Evolutionary conservation across 2,329 filamentous ascomycete genomes (phyloP).

Genomic region (Daldinia sp.): DNA sequence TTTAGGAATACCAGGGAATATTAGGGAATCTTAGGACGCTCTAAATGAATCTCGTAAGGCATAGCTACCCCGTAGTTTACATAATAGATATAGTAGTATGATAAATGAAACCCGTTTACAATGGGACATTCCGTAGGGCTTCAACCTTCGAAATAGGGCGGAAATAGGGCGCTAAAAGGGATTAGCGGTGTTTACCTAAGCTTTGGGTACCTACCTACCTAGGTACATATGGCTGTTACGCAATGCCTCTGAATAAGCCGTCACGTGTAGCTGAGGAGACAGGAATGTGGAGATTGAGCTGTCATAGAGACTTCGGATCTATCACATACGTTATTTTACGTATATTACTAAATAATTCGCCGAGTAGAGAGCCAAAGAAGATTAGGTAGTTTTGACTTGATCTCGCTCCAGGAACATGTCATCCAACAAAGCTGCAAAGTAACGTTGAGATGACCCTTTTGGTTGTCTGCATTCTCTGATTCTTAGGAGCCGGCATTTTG

Average conservation of each 20-base stretch:
- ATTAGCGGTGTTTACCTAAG: background rate
- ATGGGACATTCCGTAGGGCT: constrained; percentile 16
- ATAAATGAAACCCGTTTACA: constrained; percentile 18
- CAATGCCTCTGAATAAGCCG: background rate
- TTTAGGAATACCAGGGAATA: background rate
- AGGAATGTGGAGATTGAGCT: background rate
- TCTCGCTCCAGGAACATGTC: constrained; percentile 7
- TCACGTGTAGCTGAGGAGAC: constrained; percentile 4
- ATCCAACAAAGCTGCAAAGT: constrained; percentile 33
- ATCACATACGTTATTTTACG: background rate
- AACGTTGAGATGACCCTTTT: constrained; percentile 36
- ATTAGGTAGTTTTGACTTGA: constrained; percentile 5
- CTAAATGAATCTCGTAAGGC: constrained; percentile 24
- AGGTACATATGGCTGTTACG: constrained; percentile 15
- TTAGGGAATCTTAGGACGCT: background rate
- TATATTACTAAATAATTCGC: constrained; percentile 5
- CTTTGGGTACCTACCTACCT: background rate
- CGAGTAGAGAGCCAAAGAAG: constrained; percentile 2
- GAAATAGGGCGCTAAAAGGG: constrained; percentile 24
- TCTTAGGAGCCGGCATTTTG: constrained; percentile 34
- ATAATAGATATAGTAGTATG: constrained; percentile 24
- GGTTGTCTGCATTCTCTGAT: constrained; percentile 23
- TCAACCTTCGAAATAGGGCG: no score
- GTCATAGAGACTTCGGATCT: background rate
- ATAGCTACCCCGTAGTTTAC: constrained; percentile 31